Conservation (phyloP, 192 early-diverging fungal species). For the Entomortierella parvispora region DNA sequence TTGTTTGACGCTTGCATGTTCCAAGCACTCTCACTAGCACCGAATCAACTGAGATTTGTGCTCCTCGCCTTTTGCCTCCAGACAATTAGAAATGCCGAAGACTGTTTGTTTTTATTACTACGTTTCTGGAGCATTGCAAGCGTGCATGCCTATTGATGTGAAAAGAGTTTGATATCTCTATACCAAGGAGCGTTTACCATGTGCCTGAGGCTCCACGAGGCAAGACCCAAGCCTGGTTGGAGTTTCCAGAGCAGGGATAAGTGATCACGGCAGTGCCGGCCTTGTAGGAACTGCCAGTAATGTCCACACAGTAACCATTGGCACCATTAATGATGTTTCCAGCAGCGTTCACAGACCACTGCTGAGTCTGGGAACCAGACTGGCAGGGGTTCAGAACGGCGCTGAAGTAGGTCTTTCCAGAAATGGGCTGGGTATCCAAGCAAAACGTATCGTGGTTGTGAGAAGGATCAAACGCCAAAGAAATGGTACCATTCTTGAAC, state of each 20-base stretch:
- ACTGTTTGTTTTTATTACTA: too few species aligned
- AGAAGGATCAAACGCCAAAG: conserved; percentile 9
- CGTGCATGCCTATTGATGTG: too few species aligned
- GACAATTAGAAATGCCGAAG: too few species aligned
- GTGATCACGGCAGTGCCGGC: not conserved
- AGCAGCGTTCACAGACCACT: conserved; percentile 8
- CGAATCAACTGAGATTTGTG: too few species aligned
- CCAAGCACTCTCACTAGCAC: too few species aligned
- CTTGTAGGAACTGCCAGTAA: not conserved
- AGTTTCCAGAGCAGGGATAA: conserved; percentile 3
- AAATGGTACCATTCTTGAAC: conserved; percentile 18
- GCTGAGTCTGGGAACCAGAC: not conserved
- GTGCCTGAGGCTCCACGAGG: conserved; percentile 8
- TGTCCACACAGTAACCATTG: conserved; percentile 4
- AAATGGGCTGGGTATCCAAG: conserved; percentile 4
- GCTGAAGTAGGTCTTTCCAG: not conserved
- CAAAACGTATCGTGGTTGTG: conserved; percentile 3
- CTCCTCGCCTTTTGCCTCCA: too few species aligned
- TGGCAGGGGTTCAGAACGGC: conserved; percentile 13
- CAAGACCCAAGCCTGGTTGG: conserved; percentile 10
- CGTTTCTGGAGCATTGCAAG: too few species aligned
- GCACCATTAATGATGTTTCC: conserved; percentile 8
- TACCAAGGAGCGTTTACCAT: not conserved
- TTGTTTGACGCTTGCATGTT: too few species aligned
- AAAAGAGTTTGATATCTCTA: too few species aligned